These are phyloP conservation scores for Pulicaria dysenterica DNA, from an alignment of 129 eudicot genomes.

Conservation along the genomic window DNA sequence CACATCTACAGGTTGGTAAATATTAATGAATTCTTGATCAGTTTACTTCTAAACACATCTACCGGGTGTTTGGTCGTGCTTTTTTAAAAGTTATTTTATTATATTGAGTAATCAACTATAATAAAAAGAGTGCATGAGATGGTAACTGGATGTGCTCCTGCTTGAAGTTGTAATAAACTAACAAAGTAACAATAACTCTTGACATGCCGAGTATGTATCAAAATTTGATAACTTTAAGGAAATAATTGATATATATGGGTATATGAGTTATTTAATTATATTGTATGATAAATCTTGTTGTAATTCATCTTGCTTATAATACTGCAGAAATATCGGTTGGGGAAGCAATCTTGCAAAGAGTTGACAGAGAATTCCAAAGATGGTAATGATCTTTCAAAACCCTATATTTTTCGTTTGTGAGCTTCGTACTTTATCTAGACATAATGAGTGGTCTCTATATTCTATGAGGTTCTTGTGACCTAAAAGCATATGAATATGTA, in stretches of 20 bases:
- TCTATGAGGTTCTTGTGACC: background rate
- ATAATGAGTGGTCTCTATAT: background rate
- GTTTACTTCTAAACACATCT: background rate
- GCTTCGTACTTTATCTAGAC: background rate
- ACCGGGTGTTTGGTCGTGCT: background rate
- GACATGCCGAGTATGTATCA: background rate
- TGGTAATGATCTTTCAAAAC: constrained; percentile 45
- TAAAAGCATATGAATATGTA: background rate
- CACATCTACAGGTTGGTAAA: constrained; percentile 79
- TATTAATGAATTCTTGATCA: background rate
- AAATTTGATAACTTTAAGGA: background rate
- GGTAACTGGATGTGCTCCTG: background rate
- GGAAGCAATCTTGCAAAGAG: constrained; percentile 85
- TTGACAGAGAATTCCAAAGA: constrained; percentile 75
- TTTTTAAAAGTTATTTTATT: background rate
- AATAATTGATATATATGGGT: background rate
- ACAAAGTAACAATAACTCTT: background rate
- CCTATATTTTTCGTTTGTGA: background rate
- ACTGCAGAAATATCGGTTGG: constrained; percentile 79
- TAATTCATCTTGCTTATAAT: constrained; percentile 5
- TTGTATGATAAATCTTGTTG: background rate
- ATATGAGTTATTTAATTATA: background rate
- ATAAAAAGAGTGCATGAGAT: constrained; percentile 1
- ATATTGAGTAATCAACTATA: background rate
- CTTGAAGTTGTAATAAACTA: constrained; percentile 1